phyloP scores from a whole-genome alignment of 768 basidiomycete species.

The Pholiota conissans region DNA sequence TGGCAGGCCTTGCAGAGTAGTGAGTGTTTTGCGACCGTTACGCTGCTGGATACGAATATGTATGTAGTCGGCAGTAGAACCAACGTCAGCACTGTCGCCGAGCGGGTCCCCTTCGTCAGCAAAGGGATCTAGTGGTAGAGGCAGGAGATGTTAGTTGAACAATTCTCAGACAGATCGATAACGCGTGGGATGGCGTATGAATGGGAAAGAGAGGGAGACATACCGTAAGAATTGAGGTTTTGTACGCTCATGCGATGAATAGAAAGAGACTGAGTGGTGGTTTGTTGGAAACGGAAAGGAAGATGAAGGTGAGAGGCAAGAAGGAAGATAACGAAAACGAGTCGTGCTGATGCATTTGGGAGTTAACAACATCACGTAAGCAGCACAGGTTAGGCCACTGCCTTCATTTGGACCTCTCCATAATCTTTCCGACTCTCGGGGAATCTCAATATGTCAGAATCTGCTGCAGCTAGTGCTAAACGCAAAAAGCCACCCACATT shows the following conservation, averaged over 20 bases:
- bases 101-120: conserved; percentile 91
- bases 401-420: conserved; percentile 8
- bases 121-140: conserved; percentile 75
- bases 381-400: conserved; percentile 18
- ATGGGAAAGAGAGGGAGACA: conserved; percentile 21
- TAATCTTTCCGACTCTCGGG: conserved; percentile 10
- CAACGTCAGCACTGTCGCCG: conserved; percentile 70
- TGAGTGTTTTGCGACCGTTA: conserved; percentile 98
- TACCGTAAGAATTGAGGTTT: conserved; percentile 84
- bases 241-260: conserved; percentile 91
- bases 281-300: conserved; percentile 27
- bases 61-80: conserved; percentile 81
- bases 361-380: conserved; percentile 23
- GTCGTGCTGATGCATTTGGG: conserved; percentile 15
- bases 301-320: conserved; percentile 19
- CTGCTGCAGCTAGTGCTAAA: conserved; percentile 32
- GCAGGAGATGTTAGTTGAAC: conserved; percentile 17
- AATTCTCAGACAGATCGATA: conserved; percentile 18
- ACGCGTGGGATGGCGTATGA: conserved; percentile 1
- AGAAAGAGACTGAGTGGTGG: conserved; percentile 48
- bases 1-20: conserved; percentile 93
- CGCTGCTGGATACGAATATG: conserved; percentile 98
- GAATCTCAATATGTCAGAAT: conserved; percentile 18
- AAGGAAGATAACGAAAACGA: conserved; percentile 12
- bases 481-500: conserved; percentile 71